phyloP scores from a whole-genome alignment of 805 yeast species.

The Nakazawaea ishiwadae region DNA sequence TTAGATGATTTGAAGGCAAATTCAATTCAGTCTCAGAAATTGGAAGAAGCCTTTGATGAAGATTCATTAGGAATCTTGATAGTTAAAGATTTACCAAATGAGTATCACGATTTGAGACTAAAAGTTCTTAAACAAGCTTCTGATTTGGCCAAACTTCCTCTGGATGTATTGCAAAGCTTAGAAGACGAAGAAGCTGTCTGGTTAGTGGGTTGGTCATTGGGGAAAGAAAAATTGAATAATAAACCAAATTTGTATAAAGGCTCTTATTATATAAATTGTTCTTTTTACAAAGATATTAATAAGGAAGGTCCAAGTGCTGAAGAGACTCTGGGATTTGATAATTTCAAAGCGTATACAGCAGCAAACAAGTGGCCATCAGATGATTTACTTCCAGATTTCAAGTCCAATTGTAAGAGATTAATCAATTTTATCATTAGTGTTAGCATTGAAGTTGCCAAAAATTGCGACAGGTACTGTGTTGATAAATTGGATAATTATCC shows the following conservation, averaged over 20 bases:
- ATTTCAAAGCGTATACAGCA: slow-evolving; percentile 39
- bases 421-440: slow-evolving; percentile 43
- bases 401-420: slow-evolving; percentile 31
- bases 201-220: slow-evolving; percentile 60
- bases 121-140: slow-evolving; percentile 40
- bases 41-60: slow-evolving; percentile 48
- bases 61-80: slow-evolving; percentile 51
- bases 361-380: slow-evolving; percentile 50
- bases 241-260: slow-evolving; percentile 49
- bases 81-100: slow-evolving; percentile 36
- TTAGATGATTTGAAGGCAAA: slow-evolving; percentile 28
- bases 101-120: slow-evolving; percentile 32
- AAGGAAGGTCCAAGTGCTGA: slow-evolving; percentile 42
- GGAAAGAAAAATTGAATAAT: slow-evolving; percentile 42
- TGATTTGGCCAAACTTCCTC: slow-evolving; percentile 35
- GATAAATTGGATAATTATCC: slow-evolving; percentile 25
- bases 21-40: slow-evolving; percentile 20
- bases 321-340: slow-evolving; percentile 26
- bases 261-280: slow-evolving; percentile 54
- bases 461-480: slow-evolving; percentile 43
- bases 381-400: slow-evolving; percentile 29
- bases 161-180: slow-evolving; percentile 27
- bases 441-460: slow-evolving; percentile 45
- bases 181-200: slow-evolving; percentile 47
- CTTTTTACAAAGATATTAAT: slow-evolving; percentile 38